These are phyloP conservation scores for Rutstroemia sp. DNA, from an alignment of 2,329 filamentous ascomycete genomes.

Conservation along the genomic window DNA sequence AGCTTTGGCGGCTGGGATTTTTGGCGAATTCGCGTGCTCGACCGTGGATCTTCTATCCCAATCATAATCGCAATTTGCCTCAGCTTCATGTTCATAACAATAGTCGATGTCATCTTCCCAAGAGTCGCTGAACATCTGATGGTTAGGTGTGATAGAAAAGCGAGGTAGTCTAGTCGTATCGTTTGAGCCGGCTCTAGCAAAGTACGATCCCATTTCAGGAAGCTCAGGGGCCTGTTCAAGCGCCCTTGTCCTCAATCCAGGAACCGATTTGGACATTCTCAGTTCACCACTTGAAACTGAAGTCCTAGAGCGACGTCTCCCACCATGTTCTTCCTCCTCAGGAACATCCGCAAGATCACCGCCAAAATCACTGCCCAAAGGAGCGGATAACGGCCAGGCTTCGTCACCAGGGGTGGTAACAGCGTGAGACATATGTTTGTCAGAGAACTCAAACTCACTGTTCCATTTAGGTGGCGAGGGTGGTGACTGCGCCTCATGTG, in stretches of 20 bases:
- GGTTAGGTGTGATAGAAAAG: neutral
- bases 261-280: conserved; percentile 25
- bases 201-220: conserved; percentile 1
- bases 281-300: conserved; percentile 23
- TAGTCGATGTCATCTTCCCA: conserved; percentile 68
- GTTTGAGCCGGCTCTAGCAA: neutral
- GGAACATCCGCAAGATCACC: conserved; percentile 49
- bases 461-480: conserved; percentile 21
- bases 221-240: conserved; percentile 6
- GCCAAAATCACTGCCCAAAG: conserved; percentile 17
- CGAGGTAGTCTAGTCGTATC: neutral
- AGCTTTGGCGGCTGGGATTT: conserved; percentile 24
- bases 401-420: conserved; percentile 37
- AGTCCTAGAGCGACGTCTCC: conserved; percentile 19
- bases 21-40: conserved; percentile 18
- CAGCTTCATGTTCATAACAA: conserved; percentile 61
- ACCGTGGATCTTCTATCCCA: conserved; percentile 55
- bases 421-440: conserved; percentile 30
- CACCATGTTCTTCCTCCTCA: conserved; percentile 46
- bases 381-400: conserved; percentile 37
- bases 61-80: conserved; percentile 59
- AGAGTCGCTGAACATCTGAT: conserved; percentile 28
- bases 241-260: conserved; percentile 31
- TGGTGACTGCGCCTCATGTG: conserved; percentile 12
- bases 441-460: conserved; percentile 24